Base-by-base conservation (phyloP, 2,329 filamentous ascomycete genomes). In the Saccharata proteae region DNA sequence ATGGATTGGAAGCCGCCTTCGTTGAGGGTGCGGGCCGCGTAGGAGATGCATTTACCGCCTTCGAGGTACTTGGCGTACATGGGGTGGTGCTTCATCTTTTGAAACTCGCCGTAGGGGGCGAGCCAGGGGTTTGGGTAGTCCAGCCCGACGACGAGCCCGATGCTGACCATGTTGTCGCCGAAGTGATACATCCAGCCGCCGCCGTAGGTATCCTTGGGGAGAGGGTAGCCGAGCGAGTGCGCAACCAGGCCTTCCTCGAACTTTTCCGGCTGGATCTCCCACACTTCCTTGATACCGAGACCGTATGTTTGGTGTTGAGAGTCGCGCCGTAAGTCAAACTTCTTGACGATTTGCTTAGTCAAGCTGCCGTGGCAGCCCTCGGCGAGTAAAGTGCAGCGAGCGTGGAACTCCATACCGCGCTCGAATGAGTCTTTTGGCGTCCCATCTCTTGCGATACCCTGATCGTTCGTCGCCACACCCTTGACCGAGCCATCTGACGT, bases 141-240 rank as follows among this genome's bases (percentile, higher is more conserved):
- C 32, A 98, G 69, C 15, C 86, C 86, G 21, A 92, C 81, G 8
- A 98, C 90, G 12, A 96, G 67, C 15, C 90, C 90, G 34, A 98
- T 68, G 43, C 77, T 85, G 38, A 98, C 88, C 46, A 96, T 71
- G 58, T 96, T 98, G 46, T 98, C 88, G 21, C 86, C 90, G 57
- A 96, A 98, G 58, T 98, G 90, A 52, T 98, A 98, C 82, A 98
- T 86, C 77, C 85, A 98, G 14, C 82, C 85, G 42, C 90, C 90
- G 43, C 90, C 90, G 52, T 98, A 98, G 6, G 86, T 90, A 51
- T 96, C 80, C 45, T 69, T 74, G 11, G 84, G 74, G 26, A 98
- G 61, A 13, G 90, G 90, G 49, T 93, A 96, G 13, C 90, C 90
- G 77, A 98, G 74, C 4, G 84, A 81, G 62, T 98, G 90, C 4